phyloP scores from a whole-genome alignment of 1,284 basidiomycete genomes.

The Trametes versicolor region DNA sequence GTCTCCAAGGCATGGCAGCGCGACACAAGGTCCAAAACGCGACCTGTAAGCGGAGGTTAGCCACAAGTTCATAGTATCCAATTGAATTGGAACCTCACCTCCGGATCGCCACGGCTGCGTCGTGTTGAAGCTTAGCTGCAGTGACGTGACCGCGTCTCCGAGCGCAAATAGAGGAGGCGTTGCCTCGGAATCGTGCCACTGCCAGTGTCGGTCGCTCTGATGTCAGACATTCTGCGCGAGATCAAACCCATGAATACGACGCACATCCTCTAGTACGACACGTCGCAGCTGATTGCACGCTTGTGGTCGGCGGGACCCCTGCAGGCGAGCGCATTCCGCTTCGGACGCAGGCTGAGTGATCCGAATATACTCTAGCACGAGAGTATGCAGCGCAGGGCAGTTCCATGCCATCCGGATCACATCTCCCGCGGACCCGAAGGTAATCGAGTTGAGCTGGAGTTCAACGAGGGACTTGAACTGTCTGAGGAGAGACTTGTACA shows the following conservation, averaged over 20 bases:
- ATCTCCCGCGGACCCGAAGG: conserved; percentile 4
- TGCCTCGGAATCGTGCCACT: not conserved
- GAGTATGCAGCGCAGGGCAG: not conserved
- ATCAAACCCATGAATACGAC: too few species aligned
- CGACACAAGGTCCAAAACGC: not conserved
- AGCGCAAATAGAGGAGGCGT: not conserved
- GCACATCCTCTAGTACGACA: not conserved
- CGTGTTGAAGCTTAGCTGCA: not conserved
- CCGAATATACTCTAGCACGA: not conserved
- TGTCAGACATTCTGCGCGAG: not conserved
- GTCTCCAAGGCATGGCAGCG: not conserved
- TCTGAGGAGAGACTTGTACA: conserved; percentile 1
- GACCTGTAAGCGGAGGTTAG: not conserved
- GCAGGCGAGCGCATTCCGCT: not conserved
- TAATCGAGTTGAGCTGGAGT: conserved; percentile 2
- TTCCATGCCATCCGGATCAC: conserved; percentile 5
- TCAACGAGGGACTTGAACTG: not conserved
- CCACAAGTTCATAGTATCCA: too few species aligned
- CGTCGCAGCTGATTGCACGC: not conserved
- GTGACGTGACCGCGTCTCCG: not conserved
- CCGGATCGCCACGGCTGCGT: not conserved
- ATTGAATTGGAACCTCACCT: not conserved
- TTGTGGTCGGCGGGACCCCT: not conserved
- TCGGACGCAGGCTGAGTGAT: not conserved
- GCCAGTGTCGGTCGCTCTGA: too few species aligned